A percentile compares a stretch with the other conserved stretches of the same genome.
Conservation (phyloP, 1,284 basidiomycete genomes). For the Grifola frondosa region DNA sequence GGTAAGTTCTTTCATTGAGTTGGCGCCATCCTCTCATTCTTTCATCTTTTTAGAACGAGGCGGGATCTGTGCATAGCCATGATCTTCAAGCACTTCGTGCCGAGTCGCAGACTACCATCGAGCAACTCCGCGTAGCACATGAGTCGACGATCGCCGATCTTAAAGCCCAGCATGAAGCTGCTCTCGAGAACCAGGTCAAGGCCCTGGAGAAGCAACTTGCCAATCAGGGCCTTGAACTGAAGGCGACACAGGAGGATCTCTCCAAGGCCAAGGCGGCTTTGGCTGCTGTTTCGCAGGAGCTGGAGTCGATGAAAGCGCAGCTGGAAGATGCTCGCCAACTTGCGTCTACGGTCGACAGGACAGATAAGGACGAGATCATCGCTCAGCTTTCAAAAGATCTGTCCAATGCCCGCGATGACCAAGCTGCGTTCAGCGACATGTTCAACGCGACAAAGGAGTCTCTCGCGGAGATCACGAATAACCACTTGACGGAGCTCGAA, state of each 20-base stretch:
- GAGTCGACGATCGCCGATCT: slow-evolving; percentile 57
- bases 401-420: slow-evolving; percentile 61
- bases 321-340: slow-evolving; percentile 55
- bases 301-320: slow-evolving; percentile 56
- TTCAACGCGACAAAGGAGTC: slow-evolving; percentile 67
- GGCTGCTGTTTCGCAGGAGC: slow-evolving; percentile 51
- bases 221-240: slow-evolving; percentile 65
- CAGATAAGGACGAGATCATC: slow-evolving; percentile 54
- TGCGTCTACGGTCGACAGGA: slow-evolving; percentile 41
- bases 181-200: slow-evolving; percentile 56
- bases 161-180: slow-evolving; percentile 58
- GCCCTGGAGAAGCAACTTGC: slow-evolving; percentile 64
- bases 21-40: slow-evolving; percentile 4
- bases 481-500: slow-evolving; percentile 70
- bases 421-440: slow-evolving; percentile 56
- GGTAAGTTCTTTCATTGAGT: slow-evolving; percentile 38
- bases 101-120: slow-evolving; percentile 62
- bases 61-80: slow-evolving; percentile 60
- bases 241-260: slow-evolving; percentile 80
- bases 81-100: slow-evolving; percentile 70
- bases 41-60: slow-evolving; percentile 51
- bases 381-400: slow-evolving; percentile 58
- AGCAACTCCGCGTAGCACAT: slow-evolving; percentile 66
- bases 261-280: slow-evolving; percentile 65
- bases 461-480: slow-evolving; percentile 64